Base-by-base conservation (phyloP, 805 yeast genomes). In the Debaryomyces maramus region DNA sequence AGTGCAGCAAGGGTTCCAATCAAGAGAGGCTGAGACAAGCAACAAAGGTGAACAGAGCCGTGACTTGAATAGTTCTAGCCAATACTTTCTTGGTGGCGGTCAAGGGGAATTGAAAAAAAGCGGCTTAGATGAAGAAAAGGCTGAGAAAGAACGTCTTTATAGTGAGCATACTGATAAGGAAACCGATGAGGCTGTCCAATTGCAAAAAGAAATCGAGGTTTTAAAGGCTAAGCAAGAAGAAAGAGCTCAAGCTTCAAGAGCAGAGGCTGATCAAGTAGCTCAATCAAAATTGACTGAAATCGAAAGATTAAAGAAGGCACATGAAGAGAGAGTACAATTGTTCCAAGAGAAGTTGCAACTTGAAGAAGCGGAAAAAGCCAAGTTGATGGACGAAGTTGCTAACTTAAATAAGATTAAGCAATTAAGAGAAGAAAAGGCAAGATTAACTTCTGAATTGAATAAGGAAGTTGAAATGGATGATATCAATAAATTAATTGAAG, bases 1-100 rank as follows among this genome's bases (percentile, higher is more conserved):
- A 43, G 55, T 65, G 15, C 72, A 67, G 46, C 80, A 74, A 14
- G 50, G 58, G 38, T n/a, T n/a, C n/a, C n/a, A n/a, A n/a, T n/a
- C n/a, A n/a, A 76, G 75, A 53, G 65, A 60, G 11, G 60, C 63
- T 24, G 68, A 66, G 45, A 63, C 65, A 6, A 51, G 47, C 28
- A 23, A 60, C 51, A 32, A 50, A 47, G 14, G 53, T 45, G 47
- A 54, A 41, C 45, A 24, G 13, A 15, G 13, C 6, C 28, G 28
- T 10, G 13, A 24, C 6, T 24, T 24, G 28, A 36, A 58, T 46
- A 47, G 51, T 49, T 52, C 60, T 54, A 41, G 52, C 35, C 62
- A 57, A 47, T 50, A 61, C 38, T 40, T 47, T 33, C 50, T 52
- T 46, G 52, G 65, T 41, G 47, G 53, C 26, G 38, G 54, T 32